Base-by-base conservation (phyloP, 306 rosid genomes). In the Nissolia schottii region DNA sequence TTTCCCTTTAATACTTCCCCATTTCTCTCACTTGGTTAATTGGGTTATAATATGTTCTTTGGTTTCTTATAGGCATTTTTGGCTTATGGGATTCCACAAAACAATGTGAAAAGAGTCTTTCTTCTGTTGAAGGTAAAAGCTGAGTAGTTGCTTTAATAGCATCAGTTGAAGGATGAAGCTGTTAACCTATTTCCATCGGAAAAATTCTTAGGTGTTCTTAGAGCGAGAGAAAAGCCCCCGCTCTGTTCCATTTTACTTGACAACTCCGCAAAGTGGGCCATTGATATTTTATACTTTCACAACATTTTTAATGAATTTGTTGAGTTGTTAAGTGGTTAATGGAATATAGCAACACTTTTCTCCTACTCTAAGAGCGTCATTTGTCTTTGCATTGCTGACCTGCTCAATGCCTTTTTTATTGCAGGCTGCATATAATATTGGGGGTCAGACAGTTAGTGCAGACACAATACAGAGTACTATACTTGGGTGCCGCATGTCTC, bases 381-480 rank as follows among this genome's bases (percentile, higher is more conserved):
- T n/a, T n/a, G n/a, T n/a, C n/a, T n/a, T n/a, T n/a, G n/a, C n/a
- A n/a, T 49, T 48, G 5, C 75, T 59, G n/a, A 66, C 20, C 53
- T 61, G 54, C 77, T 71, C 22, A 59, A 32, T 45, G 19, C 67
- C 60, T 53, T 72, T 54, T 32, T 60, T 70, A 54, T 16, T 69
- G 27, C 84, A 94, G 97, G 99, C 99, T 81, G 97, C 97, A 35
- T 94, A 94, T 80, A 94, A 88, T 55, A 65, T 94, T 2, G 97
- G 96, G 12, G 96, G 99, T 69, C 89, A 84, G 51, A 87, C 90
- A 46, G 73, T 94, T 57, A 89, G 96, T 46, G 93, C 97, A 10
- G 92, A 91, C 65, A 79, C 93, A 49, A 91, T 94, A 57, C 97
- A 91, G 41, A 89, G 74, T 70, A 76, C 80, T 20, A 89, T 94